Conservation (phyloP, 306 rosid species). For the Rosa chinensis region DNA sequence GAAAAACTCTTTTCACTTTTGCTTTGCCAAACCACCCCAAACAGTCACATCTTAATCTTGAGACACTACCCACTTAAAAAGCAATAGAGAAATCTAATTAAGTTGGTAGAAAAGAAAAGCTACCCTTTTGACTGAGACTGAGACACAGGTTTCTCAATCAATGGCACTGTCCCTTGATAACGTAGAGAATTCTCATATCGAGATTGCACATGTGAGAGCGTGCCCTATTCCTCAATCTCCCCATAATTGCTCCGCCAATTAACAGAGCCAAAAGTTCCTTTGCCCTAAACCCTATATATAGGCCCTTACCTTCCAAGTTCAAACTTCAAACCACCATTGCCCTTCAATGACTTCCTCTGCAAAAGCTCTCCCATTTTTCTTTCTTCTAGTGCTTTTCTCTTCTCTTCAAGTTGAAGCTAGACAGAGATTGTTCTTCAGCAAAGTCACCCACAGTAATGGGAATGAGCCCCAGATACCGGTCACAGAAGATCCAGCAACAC, state of each 20-base stretch:
- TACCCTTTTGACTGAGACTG: constrained; percentile 34
- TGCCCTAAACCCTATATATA: neutral
- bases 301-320: neutral
- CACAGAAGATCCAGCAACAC: constrained; percentile 20
- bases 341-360: constrained; percentile 43
- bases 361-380: constrained; percentile 37
- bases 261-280: neutral
- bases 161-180: constrained; percentile 12
- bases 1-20: too few species aligned
- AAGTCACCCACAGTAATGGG: constrained; percentile 32
- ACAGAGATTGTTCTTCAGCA: constrained; percentile 45
- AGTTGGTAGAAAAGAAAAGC: neutral
- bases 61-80: neutral
- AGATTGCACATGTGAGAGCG: constrained; percentile 51
- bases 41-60: constrained; percentile 15
- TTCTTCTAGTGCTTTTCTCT: constrained; percentile 35
- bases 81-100: constrained; percentile 1
- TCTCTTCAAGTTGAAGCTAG: constrained; percentile 61
- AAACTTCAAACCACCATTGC: neutral
- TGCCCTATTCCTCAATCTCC: constrained; percentile 57
- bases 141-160: neutral
- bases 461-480: constrained; percentile 22
- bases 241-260: constrained; percentile 45
- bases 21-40: constrained; percentile 10
- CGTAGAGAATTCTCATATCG: constrained; percentile 22